These are phyloP conservation scores for Euphorbia lathyris DNA, from an alignment of 345 rosid genomes.

Conservation along the genomic window DNA sequence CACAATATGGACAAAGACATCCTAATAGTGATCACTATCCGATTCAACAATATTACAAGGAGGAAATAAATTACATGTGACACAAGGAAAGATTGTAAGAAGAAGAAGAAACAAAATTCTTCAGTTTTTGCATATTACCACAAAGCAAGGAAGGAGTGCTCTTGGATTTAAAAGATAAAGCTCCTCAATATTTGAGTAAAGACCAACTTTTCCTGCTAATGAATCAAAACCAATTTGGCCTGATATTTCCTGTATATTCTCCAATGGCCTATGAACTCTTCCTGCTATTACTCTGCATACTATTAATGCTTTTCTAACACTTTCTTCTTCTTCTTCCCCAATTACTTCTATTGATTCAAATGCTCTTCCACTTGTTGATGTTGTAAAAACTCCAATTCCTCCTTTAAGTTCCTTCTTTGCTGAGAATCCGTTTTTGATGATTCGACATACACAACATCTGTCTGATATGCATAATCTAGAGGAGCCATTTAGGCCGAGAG, in stretches of 20 bases:
- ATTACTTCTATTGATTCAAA: conserved; percentile 53
- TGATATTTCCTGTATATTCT: conserved; percentile 75
- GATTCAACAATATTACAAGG: conserved; percentile 5
- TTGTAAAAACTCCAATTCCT: conserved; percentile 88
- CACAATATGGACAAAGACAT: neutral
- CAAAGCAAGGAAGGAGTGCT: conserved; percentile 93
- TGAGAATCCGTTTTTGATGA: conserved; percentile 74
- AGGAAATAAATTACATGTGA: conserved; percentile 15
- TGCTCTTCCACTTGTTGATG: conserved; percentile 93
- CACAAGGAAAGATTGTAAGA: conserved; percentile 7
- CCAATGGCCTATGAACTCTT: conserved; percentile 90
- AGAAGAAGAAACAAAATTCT: neutral
- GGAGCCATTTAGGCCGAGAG: conserved; percentile 79
- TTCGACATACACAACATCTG: conserved; percentile 75
- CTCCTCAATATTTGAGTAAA: conserved; percentile 90
- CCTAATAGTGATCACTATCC: neutral
- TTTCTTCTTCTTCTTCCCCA: conserved; percentile 38
- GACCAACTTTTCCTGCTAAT: conserved; percentile 91
- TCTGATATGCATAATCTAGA: conserved; percentile 76
- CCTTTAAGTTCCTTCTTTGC: conserved; percentile 69
- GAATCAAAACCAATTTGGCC: conserved; percentile 93
- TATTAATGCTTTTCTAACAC: conserved; percentile 72
- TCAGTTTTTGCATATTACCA: conserved; percentile 80
- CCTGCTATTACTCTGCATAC: conserved; percentile 97
- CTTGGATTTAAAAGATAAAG: conserved; percentile 89